Base-by-base conservation (phyloP, 2,329 filamentous ascomycete species). In the Fusarium humuli region DNA sequence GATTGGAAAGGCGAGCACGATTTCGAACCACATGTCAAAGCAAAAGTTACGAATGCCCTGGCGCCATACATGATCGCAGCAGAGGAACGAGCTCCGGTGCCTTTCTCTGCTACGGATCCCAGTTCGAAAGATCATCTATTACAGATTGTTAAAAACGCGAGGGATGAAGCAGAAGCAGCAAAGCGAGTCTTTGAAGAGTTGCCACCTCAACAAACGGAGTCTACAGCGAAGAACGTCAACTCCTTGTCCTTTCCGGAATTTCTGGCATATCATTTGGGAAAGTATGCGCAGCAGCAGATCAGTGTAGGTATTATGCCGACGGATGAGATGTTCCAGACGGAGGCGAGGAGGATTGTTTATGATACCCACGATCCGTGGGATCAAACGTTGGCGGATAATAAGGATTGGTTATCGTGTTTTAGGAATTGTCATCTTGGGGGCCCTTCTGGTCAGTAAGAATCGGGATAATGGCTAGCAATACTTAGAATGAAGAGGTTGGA, bases 1-100 rank as follows among this genome's bases (percentile, higher is more conserved):
- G 66, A 76, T 20, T 78, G 77, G 77, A 70, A 75, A 7, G 75
- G 75, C 3, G 73, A 75, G 5, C 73, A 76, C 22, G 71, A 74
- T 0, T 78, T 78, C 6, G 71, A 74, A 16, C 62, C 74, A 2
- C 57, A 63, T 1, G 56, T 77, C 14, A 61, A 71, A 2, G 69
- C 71, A 8, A 48, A 57, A 16, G 73, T 78, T 16, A 67, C 42
- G 2, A 72, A 77, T 16, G 71, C 70, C 1, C 52, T 78, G 1
- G 75, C 77, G 0, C 77, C 77, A 0, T 78, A 76, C 4, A 50
- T 77, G 11, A 75, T 78, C 7, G 72, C 65, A 1, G 44, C 52
- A 1, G 77, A 79, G 40, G 68, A 70, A 0, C 46, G 58, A 32
- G 72, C 67, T 6, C 64, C 70, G 0, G 60, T 77, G 0, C 77